Conservation (phyloP, 2,329 filamentous ascomycete species). For the Aspergillus intermedius region DNA sequence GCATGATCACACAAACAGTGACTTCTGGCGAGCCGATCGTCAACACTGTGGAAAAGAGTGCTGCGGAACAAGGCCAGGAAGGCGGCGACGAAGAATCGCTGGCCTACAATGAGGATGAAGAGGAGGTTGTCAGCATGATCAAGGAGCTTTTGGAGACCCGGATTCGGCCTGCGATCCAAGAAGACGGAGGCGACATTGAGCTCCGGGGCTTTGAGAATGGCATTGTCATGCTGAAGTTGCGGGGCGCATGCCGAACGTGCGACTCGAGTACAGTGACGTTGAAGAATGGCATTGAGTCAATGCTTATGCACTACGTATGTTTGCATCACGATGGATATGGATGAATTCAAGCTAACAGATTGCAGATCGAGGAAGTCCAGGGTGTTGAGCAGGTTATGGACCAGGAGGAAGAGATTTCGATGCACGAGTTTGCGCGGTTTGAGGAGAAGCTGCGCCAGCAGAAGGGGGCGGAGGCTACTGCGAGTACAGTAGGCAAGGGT, state of each 20-base stretch:
- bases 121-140: slow-evolving; percentile 95
- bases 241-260: slow-evolving; percentile 90
- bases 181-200: slow-evolving; percentile 96
- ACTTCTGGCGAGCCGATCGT: slow-evolving; percentile 78
- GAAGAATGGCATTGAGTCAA: slow-evolving; percentile 96
- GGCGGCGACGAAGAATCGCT: slow-evolving; percentile 59
- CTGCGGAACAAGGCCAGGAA: slow-evolving; percentile 44
- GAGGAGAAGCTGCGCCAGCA: slow-evolving; percentile 71
- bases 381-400: slow-evolving; percentile 87
- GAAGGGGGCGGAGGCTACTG: slow-evolving; percentile 46
- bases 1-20: slow-evolving; percentile 86
- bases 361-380: slow-evolving; percentile 88
- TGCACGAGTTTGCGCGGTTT: slow-evolving; percentile 87
- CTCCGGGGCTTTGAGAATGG: slow-evolving; percentile 85
- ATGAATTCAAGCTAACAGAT: slow-evolving; percentile 14
- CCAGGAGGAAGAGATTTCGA: slow-evolving; percentile 80
- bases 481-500: slow-evolving; percentile 46
- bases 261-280: slow-evolving; percentile 94
- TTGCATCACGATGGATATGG: background rate
- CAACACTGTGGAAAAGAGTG: slow-evolving; percentile 58
- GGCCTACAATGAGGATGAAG: slow-evolving; percentile 81
- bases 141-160: slow-evolving; percentile 94
- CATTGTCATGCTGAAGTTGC: slow-evolving; percentile 75
- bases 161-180: slow-evolving; percentile 91
- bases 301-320: slow-evolving; percentile 93